These are phyloP conservation scores for Aspergillus fischeri DNA, from an alignment of 2,329 filamentous ascomycete species.

Conservation along the genomic window DNA sequence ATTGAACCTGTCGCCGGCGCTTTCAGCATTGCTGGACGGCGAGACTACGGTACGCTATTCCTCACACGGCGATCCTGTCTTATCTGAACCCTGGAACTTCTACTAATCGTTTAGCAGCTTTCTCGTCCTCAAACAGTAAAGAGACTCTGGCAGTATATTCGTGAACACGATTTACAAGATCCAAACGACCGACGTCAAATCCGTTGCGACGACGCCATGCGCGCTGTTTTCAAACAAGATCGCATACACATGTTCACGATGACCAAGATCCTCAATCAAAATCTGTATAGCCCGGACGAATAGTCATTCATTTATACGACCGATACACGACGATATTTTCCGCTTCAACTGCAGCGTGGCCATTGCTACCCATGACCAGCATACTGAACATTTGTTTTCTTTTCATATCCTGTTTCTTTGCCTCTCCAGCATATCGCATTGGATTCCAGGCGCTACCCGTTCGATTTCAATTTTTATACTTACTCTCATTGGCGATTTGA, in stretches of 20 bases:
- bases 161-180: slow-evolving; percentile 81
- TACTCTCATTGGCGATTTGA: slow-evolving; percentile 14
- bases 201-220: slow-evolving; percentile 84
- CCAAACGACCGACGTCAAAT: slow-evolving; percentile 90
- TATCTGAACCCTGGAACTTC: background rate
- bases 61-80: background rate
- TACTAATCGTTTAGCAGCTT: slow-evolving; percentile 52
- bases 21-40: slow-evolving; percentile 43
- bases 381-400: slow-evolving; percentile 8
- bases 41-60: slow-evolving; percentile 38
- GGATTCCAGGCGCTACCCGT: slow-evolving; percentile 26
- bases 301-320: slow-evolving; percentile 25
- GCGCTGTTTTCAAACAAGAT: slow-evolving; percentile 84
- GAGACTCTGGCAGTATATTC: slow-evolving; percentile 94
- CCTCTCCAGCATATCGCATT: slow-evolving; percentile 26
- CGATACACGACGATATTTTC: slow-evolving; percentile 14
- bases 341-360: slow-evolving; percentile 3
- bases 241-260: slow-evolving; percentile 98
- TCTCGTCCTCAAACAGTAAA: slow-evolving; percentile 95
- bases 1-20: slow-evolving; percentile 42
- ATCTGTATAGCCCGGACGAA: slow-evolving; percentile 82
- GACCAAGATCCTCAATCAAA: slow-evolving; percentile 91
- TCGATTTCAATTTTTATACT: slow-evolving; percentile 12
- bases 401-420: slow-evolving; percentile 14
- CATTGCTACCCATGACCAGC: slow-evolving; percentile 23